Base-by-base conservation (phyloP, 2,329 filamentous ascomycete genomes). In the Myriosclerotinia duriaeana region DNA sequence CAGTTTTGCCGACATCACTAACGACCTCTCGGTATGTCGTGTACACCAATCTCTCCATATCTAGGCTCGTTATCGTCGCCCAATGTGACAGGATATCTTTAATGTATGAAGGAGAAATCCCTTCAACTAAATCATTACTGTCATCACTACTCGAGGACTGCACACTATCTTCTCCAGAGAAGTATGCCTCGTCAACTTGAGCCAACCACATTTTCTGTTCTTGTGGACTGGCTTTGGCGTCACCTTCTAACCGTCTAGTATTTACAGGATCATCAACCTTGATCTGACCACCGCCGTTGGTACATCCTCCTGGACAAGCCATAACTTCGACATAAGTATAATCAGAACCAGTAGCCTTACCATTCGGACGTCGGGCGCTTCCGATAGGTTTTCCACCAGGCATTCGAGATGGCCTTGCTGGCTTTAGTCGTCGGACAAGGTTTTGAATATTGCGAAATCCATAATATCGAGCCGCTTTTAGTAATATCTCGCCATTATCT, bases 371-470 rank as follows among this genome's bases (percentile, higher is more conserved):
- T 67, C 84, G 83, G 53, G 80, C 84, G 64, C 81, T 84, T 1
- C 83, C 85, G 55, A 85, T 82, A 0, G 84, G 83, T 69, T 83
- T 89, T 2, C 87, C 91, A 1, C 92, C 93, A 1, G 93, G 92
- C 81, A 97, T 89, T 66, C 91, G 87, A 53, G 91, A 94, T 7
- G 85, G 82, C 66, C 86, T 88, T 0, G 89, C 86, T 0, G 95
- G 95, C 77, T 96, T 96, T 58, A 99, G 80, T 69, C 89, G 88
- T n/a, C 95, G 88, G 20, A 99, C 95, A 6, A 99, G 85, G 75
- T 99, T 99, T 78, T 98, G 95, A 69, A 99, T 99, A 75, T 99
- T 99, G 63, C 95, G 86, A 82, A 99, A 99, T 7, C 95, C 95
- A 77, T 99, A 99, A 78, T 94, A 99, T 62, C 95, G 88, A 5